These are phyloP conservation scores for Blumeria graminis DNA, from an alignment of 2,329 filamentous ascomycete genomes.

Conservation along the genomic window DNA sequence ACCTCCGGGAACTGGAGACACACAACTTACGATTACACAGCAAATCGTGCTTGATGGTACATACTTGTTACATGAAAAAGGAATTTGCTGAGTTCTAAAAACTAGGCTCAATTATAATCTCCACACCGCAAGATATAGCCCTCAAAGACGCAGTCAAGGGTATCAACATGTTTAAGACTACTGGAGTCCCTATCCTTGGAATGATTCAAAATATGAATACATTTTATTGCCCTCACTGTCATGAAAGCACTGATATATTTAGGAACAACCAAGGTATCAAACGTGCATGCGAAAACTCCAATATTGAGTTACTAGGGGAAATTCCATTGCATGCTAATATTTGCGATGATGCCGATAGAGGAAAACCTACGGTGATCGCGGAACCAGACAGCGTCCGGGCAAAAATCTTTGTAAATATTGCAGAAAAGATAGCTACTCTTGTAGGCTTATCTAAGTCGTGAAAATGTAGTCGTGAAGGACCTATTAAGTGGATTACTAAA, in stretches of 20 bases:
- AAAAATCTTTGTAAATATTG: conserved; percentile 46
- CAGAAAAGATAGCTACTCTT: conserved; percentile 22
- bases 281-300: conserved; percentile 44
- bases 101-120: conserved; percentile 57
- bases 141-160: conserved; percentile 81
- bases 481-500: too few species aligned
- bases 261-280: conserved; percentile 40
- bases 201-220: conserved; percentile 84
- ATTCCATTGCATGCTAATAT: conserved; percentile 72
- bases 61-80: conserved; percentile 7
- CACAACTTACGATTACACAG: conserved; percentile 89
- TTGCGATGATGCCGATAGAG: conserved; percentile 65
- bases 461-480: background rate
- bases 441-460: conserved; percentile 8
- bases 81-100: conserved; percentile 3
- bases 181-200: conserved; percentile 49
- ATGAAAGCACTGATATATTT: conserved; percentile 51
- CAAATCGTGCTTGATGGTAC: conserved; percentile 69
- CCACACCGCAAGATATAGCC: conserved; percentile 80
- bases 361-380: conserved; percentile 72
- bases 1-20: conserved; percentile 85
- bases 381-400: conserved; percentile 57
- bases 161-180: conserved; percentile 77
- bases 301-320: conserved; percentile 63
- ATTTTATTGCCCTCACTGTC: conserved; percentile 59